phyloP scores from a whole-genome alignment of 192 early-diverging fungal genomes.

The Linnemannia elongata region DNA sequence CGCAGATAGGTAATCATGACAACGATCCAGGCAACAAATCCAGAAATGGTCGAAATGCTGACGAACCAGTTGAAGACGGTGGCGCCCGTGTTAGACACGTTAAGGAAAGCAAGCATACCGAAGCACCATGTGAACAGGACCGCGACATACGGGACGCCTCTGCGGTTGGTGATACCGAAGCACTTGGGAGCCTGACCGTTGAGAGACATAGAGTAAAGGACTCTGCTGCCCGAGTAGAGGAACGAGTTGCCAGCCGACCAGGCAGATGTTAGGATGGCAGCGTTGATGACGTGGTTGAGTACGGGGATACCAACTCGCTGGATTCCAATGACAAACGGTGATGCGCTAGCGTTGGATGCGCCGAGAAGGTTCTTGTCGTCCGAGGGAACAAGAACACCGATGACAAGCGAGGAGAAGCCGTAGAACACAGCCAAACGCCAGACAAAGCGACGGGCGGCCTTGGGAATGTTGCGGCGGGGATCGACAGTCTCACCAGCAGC shows the following conservation, averaged over 20 bases:
- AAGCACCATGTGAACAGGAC: conserved; percentile 45
- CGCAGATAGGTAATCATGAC: conserved; percentile 82
- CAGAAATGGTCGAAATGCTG: conserved; percentile 73
- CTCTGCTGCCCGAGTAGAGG: conserved; percentile 70
- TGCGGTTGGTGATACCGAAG: conserved; percentile 45
- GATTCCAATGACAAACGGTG: conserved; percentile 72
- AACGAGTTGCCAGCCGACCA: conserved; percentile 73
- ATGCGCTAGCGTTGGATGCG: conserved; percentile 39
- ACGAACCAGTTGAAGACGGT: conserved; percentile 71
- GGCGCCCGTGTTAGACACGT: conserved; percentile 22
- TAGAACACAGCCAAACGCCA: conserved; percentile 74
- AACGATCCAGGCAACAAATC: conserved; percentile 82
- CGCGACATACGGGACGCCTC: conserved; percentile 69
- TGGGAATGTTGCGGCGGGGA: conserved; percentile 69
- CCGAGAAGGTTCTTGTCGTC: conserved; percentile 54
- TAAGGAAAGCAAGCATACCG: conserved; percentile 39
- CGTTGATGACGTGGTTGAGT: conserved; percentile 69
- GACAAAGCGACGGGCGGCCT: conserved; percentile 60
- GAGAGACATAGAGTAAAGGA: conserved; percentile 65
- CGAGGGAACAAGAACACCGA: conserved; percentile 70
- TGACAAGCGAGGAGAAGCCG: conserved; percentile 66
- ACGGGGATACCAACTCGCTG: conserved; percentile 54
- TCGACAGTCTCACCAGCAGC: conserved; percentile 73
- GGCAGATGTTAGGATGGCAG: conserved; percentile 66
- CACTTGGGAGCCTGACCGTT: conserved; percentile 65